Conservation (phyloP, 2,329 filamentous ascomycete species). For the Trichoderma atrobrunneum region DNA sequence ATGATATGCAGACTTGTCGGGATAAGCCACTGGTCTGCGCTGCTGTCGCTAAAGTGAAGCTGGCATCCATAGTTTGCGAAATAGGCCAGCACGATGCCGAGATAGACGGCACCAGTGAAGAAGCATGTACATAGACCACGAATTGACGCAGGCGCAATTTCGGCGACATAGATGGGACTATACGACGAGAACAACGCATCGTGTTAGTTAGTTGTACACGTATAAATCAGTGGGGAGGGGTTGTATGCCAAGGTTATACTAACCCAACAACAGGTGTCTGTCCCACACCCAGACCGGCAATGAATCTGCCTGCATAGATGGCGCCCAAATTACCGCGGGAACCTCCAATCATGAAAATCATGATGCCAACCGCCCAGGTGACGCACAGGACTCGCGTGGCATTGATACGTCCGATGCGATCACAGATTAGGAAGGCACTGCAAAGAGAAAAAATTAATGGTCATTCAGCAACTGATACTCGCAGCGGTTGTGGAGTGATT, state of each 20-base stretch:
- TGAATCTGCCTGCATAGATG: slow-evolving; percentile 64
- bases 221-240: background rate
- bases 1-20: slow-evolving; percentile 76
- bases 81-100: slow-evolving; percentile 76
- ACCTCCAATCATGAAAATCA: slow-evolving; percentile 54
- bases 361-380: slow-evolving; percentile 57
- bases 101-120: slow-evolving; percentile 59
- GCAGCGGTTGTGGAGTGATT: slow-evolving; percentile 1
- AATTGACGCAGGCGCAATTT: slow-evolving; percentile 66
- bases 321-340: slow-evolving; percentile 52
- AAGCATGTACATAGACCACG: slow-evolving; percentile 69
- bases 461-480: slow-evolving; percentile 3
- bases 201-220: background rate
- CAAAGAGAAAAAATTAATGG: background rate
- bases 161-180: slow-evolving; percentile 66
- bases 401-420: slow-evolving; percentile 61
- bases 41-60: slow-evolving; percentile 47
- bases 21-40: slow-evolving; percentile 56
- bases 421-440: slow-evolving; percentile 58
- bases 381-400: slow-evolving; percentile 57
- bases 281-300: slow-evolving; percentile 64
- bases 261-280: slow-evolving; percentile 63
- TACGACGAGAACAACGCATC: background rate
- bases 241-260: slow-evolving; percentile 13
- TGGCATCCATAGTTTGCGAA: slow-evolving; percentile 66